Base-by-base conservation (phyloP, 192 early-diverging fungal genomes). In the Gamsiella multidivaricata region DNA sequence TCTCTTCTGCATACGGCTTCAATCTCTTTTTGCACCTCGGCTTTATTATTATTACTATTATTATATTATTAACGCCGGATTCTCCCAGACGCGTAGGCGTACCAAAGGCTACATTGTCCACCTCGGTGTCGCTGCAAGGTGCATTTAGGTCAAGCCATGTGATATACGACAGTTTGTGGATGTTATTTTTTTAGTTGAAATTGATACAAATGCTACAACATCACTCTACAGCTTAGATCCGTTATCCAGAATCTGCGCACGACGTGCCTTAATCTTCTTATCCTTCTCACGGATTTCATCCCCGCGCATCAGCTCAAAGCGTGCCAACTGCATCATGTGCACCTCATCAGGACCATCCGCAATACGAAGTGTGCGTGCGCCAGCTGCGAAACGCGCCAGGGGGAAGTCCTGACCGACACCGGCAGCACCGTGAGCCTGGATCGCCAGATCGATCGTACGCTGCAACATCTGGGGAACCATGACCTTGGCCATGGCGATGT, bases 401-500 rank as follows among this genome's bases (percentile, higher is more conserved):
- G 92, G 92, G 54, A 91, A 89, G 69, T 98, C 96, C 50, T 91
- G 91, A 39, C 88, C 87, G 39, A 99, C 85, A 55, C 97, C 97
- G n/a, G 82, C 95, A 20, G 94, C 97, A 51, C 97, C 97, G 73
- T 90, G 88, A 50, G 93, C 90, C 83, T 99, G 97, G 59, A 99
- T 97, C 11, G 96, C 94, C 53, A 93, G 82, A 69, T 99, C 97
- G 53, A 98, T 81, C 12, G 97, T 92, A 1, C 70, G 64, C 37
- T 92, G 86, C 14, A 90, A 79, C 82, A 93, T 90, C 32, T 78
- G 90, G 20, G 97, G 97, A 12, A 95, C 94, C 33, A 93, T 84
- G 26, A 95, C 92, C 87, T 99, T 98, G 69, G 95, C 96, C 93
- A 98, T 98, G 15, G 93, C 96, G 76, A 99, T 99, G 63, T 97